Conservation (phyloP, 2,329 filamentous ascomycete species). For the Dactylonectria estremocensis region DNA sequence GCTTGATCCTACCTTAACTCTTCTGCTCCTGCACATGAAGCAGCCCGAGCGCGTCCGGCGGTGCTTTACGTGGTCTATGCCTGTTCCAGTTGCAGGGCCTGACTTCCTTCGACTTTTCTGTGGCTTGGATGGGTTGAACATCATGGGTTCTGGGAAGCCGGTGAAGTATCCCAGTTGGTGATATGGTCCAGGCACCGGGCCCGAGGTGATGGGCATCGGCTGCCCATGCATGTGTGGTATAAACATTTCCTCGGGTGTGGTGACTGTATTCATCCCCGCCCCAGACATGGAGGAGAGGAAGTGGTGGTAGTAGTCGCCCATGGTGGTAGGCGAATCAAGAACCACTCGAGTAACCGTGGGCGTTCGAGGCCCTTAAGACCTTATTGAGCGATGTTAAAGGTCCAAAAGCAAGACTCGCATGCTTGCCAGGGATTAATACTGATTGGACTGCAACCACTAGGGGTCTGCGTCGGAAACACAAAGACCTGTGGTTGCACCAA, state of each 20-base stretch:
- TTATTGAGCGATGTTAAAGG: conserved; percentile 17
- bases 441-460: conserved; percentile 26
- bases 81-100: conserved; percentile 59
- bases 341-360: conserved; percentile 19
- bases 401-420: conserved; percentile 40
- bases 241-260: conserved; percentile 58
- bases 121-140: conserved; percentile 64
- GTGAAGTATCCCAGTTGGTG: conserved; percentile 65
- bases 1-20: conserved; percentile 78
- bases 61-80: conserved; percentile 84
- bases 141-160: conserved; percentile 65
- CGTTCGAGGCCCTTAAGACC: conserved; percentile 31
- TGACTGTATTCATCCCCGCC: conserved; percentile 56
- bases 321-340: conserved; percentile 46
- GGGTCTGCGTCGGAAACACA: conserved; percentile 20
- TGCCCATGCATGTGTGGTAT: conserved; percentile 54
- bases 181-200: conserved; percentile 60
- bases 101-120: conserved; percentile 69
- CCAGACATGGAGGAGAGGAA: conserved; percentile 69
- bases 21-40: conserved; percentile 88
- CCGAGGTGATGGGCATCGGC: conserved; percentile 48
- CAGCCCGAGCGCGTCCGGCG: conserved; percentile 94
- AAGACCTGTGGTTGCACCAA: conserved; percentile 17
- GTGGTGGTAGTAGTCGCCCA: conserved; percentile 72
- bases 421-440: conserved; percentile 33